Percentiles rank a stretch among this genome's conserved stretches.
Evolutionary conservation across 495 filamentous ascomycete species (phyloP).

Genomic region (Penicillium antarcticum): DNA sequence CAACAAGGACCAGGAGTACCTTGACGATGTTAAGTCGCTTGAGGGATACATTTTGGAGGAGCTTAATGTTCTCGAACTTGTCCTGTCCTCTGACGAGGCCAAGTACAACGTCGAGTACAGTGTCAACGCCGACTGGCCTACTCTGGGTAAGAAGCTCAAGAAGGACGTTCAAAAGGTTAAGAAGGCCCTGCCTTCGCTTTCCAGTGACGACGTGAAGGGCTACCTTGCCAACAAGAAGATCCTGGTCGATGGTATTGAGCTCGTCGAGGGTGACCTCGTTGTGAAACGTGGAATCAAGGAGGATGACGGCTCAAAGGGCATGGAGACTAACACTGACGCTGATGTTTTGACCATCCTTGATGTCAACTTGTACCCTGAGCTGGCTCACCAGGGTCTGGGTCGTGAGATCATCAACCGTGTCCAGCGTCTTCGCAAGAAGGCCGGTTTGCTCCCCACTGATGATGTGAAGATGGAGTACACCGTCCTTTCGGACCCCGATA

Average conservation of each 20-base stretch:
- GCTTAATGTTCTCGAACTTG: constrained; percentile 82
- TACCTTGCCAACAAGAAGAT: constrained; percentile 71
- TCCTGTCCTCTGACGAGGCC: constrained; percentile 81
- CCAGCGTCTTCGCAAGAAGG: constrained; percentile 78
- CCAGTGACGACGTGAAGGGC: constrained; percentile 70
- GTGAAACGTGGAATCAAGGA: constrained; percentile 77
- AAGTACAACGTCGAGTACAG: constrained; percentile 91
- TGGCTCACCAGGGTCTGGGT: constrained; percentile 71
- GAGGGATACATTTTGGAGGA: constrained; percentile 85
- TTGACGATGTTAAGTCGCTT: constrained; percentile 82
- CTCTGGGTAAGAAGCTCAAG: constrained; percentile 92
- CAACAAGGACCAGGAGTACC: constrained; percentile 75
- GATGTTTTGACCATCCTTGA: constrained; percentile 85
- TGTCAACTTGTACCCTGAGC: constrained; percentile 64
- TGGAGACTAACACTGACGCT: constrained; percentile 82
- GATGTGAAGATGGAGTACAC: constrained; percentile 84
- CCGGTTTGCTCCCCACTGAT: constrained; percentile 74
- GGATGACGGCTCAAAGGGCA: constrained; percentile 59
- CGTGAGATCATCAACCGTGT: constrained; percentile 82
- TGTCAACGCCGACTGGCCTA: constrained; percentile 86
- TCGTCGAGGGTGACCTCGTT: constrained; percentile 77
- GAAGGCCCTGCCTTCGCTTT: constrained; percentile 79
- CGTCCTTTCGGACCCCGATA: constrained; percentile 72
- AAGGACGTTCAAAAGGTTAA: constrained; percentile 88
- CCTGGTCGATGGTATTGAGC: constrained; percentile 75